Percentiles rank a stretch among this genome's conserved stretches.
phyloP scores from a whole-genome alignment of 352 stramenopile species.

The Lagenidium giganteum region DNA sequence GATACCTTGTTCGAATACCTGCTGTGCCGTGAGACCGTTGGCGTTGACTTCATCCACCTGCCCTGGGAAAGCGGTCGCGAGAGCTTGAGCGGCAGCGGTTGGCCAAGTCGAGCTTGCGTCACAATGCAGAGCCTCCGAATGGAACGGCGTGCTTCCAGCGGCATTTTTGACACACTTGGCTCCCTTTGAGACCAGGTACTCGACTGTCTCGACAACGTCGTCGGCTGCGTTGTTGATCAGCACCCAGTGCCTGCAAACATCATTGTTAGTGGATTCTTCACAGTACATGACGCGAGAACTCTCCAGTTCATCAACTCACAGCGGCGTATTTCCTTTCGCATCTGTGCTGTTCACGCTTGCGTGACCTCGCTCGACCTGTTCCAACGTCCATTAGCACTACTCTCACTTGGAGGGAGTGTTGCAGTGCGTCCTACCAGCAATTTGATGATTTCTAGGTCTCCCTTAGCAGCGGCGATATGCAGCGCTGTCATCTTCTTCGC shows the following conservation, averaged over 20 bases:
- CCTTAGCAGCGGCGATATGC: constrained; percentile 57
- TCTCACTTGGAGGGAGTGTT: background rate
- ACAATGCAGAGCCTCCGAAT: constrained; percentile 76
- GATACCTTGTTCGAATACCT: constrained; percentile 61
- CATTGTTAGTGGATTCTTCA: constrained; percentile 3
- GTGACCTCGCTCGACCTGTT: constrained; percentile 43
- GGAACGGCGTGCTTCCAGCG: constrained; percentile 54
- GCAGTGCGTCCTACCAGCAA: constrained; percentile 29
- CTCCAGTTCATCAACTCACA: constrained; percentile 30
- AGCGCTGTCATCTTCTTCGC: constrained; percentile 75
- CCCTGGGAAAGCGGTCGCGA: constrained; percentile 49
- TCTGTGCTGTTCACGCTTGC: constrained; percentile 56
- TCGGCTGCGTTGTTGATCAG: constrained; percentile 54
- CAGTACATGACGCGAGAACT: background rate
- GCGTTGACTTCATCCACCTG: constrained; percentile 56
- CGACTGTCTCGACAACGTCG: constrained; percentile 37
- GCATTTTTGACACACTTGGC: constrained; percentile 55
- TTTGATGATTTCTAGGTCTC: constrained; percentile 50
- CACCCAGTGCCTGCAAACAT: constrained; percentile 48
- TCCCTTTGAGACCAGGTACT: constrained; percentile 59
- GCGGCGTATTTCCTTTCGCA: constrained; percentile 56
- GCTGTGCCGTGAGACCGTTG: constrained; percentile 48
- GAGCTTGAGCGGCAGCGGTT: constrained; percentile 29
- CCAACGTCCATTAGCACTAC: background rate
- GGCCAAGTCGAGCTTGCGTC: constrained; percentile 51